Conservation (phyloP, 169 alveolate genomes). For the Plasmodium falciparum region DNA sequence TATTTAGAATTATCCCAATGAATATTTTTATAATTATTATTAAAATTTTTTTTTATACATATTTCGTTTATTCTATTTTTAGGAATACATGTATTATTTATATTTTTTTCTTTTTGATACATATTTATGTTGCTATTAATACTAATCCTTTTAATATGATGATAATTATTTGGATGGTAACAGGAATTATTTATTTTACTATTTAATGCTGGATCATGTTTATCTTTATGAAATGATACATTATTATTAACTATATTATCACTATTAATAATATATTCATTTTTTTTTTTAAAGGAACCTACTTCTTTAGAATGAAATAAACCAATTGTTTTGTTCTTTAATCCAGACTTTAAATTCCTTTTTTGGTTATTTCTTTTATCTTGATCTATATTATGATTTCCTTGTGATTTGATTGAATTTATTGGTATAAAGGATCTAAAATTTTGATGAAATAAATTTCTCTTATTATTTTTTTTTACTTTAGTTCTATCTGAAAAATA, state of each 20-base stretch:
- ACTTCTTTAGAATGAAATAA: slow-evolving; percentile 13
- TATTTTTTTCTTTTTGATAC: neutral
- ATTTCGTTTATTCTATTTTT: slow-evolving; percentile 14
- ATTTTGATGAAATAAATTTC: neutral
- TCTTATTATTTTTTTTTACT: slow-evolving; percentile 13
- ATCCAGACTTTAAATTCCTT: slow-evolving; percentile 14
- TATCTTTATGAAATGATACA: neutral
- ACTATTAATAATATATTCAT: slow-evolving; percentile 13
- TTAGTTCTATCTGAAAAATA: slow-evolving; percentile 53
- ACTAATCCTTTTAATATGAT: neutral
- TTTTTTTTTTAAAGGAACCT: slow-evolving; percentile 2
- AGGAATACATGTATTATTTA: neutral
- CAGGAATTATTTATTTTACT: neutral
- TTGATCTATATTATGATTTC: neutral
- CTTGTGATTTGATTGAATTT: slow-evolving; percentile 8
- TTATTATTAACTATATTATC: neutral
- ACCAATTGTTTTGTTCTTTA: slow-evolving; percentile 7
- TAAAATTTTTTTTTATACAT: neutral
- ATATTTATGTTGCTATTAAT: neutral
- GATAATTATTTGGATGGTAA: neutral
- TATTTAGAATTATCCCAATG: neutral
- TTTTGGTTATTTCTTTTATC: slow-evolving; percentile 25
- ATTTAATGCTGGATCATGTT: neutral
- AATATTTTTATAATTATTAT: neutral
- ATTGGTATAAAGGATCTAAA: slow-evolving; percentile 9